Evolutionary conservation across 257 asterid genomes (phyloP), one percentile per base, ranked within the genome.

Genomic region (Buddleja alternifolia): DNA sequence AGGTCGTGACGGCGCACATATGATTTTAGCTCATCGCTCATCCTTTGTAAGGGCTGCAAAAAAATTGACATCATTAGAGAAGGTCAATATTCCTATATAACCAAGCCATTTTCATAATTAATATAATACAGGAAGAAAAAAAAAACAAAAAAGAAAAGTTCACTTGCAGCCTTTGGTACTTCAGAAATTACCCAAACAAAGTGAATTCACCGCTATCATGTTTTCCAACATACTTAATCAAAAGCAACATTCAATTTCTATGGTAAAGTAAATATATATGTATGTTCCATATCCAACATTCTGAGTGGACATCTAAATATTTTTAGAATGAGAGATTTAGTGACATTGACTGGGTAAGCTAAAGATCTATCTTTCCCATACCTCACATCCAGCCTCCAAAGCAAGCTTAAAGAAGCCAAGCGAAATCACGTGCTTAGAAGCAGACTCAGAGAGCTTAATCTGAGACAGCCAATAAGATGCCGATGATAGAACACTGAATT

Each of bases 391-490:
- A 70, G 95, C 88, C 76, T 90, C 96, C 60, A 87, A 52, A 69
- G 96, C 96, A 73, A 92, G 96, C 83, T 80, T 88, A 75, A 92
- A 92, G 80, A 92, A 92, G 19, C 95, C 98, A 75, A 92, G 89
- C 45, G 98, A 87, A 56, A 92, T 71, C 0, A 86, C 81, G 78
- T 92, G 98, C 82, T 86, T 92, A 53, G 86, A 86, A 80, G 92
- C 89, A 63, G 94, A 72, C 80, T 92, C 96, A 47, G 98, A 81
- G 61, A 77, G 84, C 87, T 85, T 89, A 67, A 92, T 89, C 81
- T 89, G 98, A 56, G 90, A 66, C 23, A 81, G 75, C 98, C 98
- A 92, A 68, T 93, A 93, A 20, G 97, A 84, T 12, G 97, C 86
- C 11, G 97, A 90, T 19, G 84, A 79, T 11, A 93, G 66, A 67